A percentile compares a stretch with the other conserved stretches of the same genome.
These are phyloP conservation scores for Pseudognaphalium luteoalbum DNA, from an alignment of 129 eudicot genomes.

Conservation along the genomic window DNA sequence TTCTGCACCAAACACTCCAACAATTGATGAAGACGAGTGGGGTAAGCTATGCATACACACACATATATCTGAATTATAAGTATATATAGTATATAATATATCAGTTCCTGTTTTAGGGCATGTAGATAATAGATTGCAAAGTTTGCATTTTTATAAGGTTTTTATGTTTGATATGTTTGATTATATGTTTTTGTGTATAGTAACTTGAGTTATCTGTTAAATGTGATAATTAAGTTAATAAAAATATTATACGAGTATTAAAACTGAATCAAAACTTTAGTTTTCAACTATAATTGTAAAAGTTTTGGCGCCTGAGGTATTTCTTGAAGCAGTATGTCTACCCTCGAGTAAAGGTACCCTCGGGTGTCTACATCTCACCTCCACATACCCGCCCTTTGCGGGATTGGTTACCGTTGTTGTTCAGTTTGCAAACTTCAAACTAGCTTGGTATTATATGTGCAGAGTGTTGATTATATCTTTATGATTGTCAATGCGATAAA, in stretches of 20 bases:
- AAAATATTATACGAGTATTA: no score
- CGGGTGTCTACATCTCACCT: no score
- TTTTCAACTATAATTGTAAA: not conserved
- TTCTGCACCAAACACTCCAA: constrained; percentile 52
- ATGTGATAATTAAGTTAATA: not conserved
- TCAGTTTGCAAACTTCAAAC: no score
- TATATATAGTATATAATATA: no score
- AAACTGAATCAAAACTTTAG: no score
- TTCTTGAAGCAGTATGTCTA: no score
- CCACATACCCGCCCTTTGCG: no score
- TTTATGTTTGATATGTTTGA: not conserved
- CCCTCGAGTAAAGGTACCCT: no score
- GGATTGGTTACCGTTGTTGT: no score
- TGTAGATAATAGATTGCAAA: not conserved
- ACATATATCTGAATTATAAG: not conserved
- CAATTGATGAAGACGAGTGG: constrained; percentile 64
- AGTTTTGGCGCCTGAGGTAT: no score
- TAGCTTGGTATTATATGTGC: no score
- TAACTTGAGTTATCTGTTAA: not conserved
- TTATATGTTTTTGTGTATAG: constrained; percentile 6
- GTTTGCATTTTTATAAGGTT: not conserved
- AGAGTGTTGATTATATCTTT: not conserved
- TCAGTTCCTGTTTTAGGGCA: not conserved
- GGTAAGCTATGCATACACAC: constrained; percentile 36
- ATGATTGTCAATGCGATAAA: not conserved